Evolutionary conservation across 768 basidiomycete genomes (phyloP).

Genomic region (Phanerochaete sordida): DNA sequence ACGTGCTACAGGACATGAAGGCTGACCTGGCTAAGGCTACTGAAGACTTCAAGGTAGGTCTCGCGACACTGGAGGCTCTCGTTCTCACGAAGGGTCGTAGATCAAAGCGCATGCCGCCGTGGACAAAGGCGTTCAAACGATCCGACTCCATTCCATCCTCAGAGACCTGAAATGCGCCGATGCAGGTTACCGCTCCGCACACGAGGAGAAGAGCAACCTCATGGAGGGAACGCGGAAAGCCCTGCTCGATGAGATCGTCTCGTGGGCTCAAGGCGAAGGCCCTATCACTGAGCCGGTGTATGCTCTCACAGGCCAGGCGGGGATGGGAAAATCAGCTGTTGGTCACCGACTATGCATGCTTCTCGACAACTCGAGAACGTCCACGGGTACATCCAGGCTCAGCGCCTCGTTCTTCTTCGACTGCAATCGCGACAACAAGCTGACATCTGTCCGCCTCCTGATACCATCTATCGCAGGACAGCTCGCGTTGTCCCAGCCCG

Average conservation of each 20-base stretch:
- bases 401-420: not conserved
- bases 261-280: not conserved
- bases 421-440: not conserved
- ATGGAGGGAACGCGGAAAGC: not conserved
- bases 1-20: too few relatives aligned
- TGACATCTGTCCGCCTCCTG: not conserved
- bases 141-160: too few relatives aligned
- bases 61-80: too few relatives aligned
- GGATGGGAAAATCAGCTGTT: constrained; percentile 3
- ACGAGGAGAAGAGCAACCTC: not conserved
- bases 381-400: not conserved
- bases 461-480: not conserved
- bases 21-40: too few relatives aligned
- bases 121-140: too few relatives aligned
- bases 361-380: not conserved
- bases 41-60: too few relatives aligned
- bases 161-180: not conserved
- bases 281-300: not conserved
- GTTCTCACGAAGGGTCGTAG: too few relatives aligned
- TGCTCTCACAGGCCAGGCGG: not conserved
- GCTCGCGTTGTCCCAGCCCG: not conserved
- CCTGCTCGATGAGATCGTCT: not conserved
- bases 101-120: too few relatives aligned
- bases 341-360: not conserved
- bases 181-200: constrained; percentile 1